phyloP scores from a whole-genome alignment of 345 rosid species.

The Dovyalis caffra region DNA sequence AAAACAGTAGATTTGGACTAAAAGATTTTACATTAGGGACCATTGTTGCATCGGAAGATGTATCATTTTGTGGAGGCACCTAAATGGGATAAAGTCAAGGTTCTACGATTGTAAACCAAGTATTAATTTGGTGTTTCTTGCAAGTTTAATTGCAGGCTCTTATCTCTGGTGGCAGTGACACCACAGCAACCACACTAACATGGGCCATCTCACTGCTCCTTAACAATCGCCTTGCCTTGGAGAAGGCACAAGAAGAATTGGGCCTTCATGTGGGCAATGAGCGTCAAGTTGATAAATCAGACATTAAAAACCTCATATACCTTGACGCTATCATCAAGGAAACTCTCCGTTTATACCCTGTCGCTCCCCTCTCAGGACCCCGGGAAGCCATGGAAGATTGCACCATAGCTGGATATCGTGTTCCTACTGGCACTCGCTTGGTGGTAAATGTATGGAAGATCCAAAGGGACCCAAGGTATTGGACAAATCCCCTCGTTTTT shows the following conservation, averaged over 20 bases:
- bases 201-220: slow-evolving; percentile 60
- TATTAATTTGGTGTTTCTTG: too few relatives aligned
- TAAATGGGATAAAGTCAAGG: too few relatives aligned
- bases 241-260: slow-evolving; percentile 52
- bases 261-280: slow-evolving; percentile 46
- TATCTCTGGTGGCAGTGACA: slow-evolving; percentile 50
- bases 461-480: slow-evolving; percentile 23
- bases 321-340: slow-evolving; percentile 61
- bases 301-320: slow-evolving; percentile 45
- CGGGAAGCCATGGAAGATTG: slow-evolving; percentile 53
- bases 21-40: too few relatives aligned
- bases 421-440: slow-evolving; percentile 48
- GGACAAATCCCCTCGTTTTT: slow-evolving; percentile 12
- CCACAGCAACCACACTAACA: slow-evolving; percentile 38
- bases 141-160: slow-evolving; percentile 33
- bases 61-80: too few relatives aligned
- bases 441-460: slow-evolving; percentile 54
- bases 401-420: slow-evolving; percentile 40
- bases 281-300: slow-evolving; percentile 48
- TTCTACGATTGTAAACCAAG: too few relatives aligned
- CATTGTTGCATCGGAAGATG: too few relatives aligned
- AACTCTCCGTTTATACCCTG: slow-evolving; percentile 56
- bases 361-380: slow-evolving; percentile 48
- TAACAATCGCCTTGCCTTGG: slow-evolving; percentile 38
- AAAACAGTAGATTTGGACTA: too few relatives aligned